phyloP scores from a whole-genome alignment of 139 green algal genomes.

The Pleodorina starrii region DNA sequence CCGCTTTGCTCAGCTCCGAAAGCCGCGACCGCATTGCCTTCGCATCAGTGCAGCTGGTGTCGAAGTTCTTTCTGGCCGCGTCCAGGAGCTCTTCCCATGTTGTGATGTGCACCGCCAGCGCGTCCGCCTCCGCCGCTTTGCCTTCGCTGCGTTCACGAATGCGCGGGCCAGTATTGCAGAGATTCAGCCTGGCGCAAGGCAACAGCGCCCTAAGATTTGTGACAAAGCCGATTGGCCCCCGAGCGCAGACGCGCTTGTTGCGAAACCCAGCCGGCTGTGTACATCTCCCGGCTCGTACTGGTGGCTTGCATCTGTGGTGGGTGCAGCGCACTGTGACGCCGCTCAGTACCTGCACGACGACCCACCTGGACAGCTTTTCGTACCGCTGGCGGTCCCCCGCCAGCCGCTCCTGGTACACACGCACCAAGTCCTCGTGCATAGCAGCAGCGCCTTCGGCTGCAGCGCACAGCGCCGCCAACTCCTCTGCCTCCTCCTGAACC shows the following conservation, averaged over 20 bases:
- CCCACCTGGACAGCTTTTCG: constrained; percentile 18
- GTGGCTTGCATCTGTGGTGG: too few species aligned
- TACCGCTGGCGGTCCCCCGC: constrained; percentile 12
- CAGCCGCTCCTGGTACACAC: constrained; percentile 32
- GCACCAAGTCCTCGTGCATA: constrained; percentile 25
- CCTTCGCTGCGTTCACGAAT: constrained; percentile 11
- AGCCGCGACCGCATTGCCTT: background rate
- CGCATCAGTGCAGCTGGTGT: constrained; percentile 16
- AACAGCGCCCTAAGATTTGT: too few species aligned
- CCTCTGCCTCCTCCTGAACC: constrained; percentile 32
- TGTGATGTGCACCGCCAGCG: constrained; percentile 20
- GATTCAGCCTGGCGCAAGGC: too few species aligned
- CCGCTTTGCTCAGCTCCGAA: background rate
- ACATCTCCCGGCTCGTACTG: too few species aligned
- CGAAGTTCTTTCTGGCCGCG: constrained; percentile 13
- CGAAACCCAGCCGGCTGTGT: too few species aligned
- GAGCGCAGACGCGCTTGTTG: too few species aligned
- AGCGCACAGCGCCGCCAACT: background rate
- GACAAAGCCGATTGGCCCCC: too few species aligned
- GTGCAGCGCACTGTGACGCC: too few species aligned
- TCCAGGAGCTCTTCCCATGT: constrained; percentile 37
- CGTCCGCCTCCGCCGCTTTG: constrained; percentile 16
- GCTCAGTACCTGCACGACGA: too few species aligned
- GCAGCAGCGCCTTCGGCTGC: background rate
- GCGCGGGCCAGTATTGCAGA: background rate